Percentiles rank a stretch among this genome's conserved stretches.
These are phyloP conservation scores for Pittosporum tobira DNA, from an alignment of 129 eudicot species.

Conservation along the genomic window DNA sequence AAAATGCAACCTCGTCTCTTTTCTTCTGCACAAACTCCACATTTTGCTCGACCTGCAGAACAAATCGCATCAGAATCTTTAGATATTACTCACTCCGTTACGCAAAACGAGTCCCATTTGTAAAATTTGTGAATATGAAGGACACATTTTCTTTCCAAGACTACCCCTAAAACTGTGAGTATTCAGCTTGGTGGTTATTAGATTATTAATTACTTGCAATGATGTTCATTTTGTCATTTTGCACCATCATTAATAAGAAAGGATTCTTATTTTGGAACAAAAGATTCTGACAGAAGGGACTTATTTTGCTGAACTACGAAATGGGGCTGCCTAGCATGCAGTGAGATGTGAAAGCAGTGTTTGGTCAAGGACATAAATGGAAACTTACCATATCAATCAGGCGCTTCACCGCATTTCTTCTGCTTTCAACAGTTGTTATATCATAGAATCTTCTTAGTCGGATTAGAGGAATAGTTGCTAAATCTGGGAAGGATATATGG, in stretches of 20 bases:
- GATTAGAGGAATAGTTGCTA: conserved; percentile 64
- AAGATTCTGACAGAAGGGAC: too few relatives aligned
- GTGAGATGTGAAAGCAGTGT: not conserved
- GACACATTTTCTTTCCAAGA: too few relatives aligned
- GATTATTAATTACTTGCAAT: too few relatives aligned
- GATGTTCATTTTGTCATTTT: too few relatives aligned
- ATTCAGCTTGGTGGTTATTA: too few relatives aligned
- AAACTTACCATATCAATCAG: conserved; percentile 68
- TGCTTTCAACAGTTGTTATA: conserved; percentile 41
- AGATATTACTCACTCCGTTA: too few relatives aligned
- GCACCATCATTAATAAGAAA: too few relatives aligned
- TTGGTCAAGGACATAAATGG: not conserved
- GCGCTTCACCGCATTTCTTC: conserved; percentile 59
- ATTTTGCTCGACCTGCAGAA: conserved; percentile 73
- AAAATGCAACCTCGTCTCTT: conserved; percentile 87
- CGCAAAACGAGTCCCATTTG: too few relatives aligned
- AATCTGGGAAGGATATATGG: conserved; percentile 90
- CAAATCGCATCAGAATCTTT: too few relatives aligned
- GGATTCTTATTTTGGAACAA: too few relatives aligned
- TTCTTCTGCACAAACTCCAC: conserved; percentile 81
- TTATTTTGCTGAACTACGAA: not conserved
- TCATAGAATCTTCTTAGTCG: conserved; percentile 59
- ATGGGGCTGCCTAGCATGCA: not conserved
- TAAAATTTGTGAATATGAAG: too few relatives aligned
- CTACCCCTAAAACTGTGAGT: too few relatives aligned